These are phyloP conservation scores for Aspergillus sp. DNA, from an alignment of 2,329 filamentous ascomycete species.

Conservation along the genomic window DNA sequence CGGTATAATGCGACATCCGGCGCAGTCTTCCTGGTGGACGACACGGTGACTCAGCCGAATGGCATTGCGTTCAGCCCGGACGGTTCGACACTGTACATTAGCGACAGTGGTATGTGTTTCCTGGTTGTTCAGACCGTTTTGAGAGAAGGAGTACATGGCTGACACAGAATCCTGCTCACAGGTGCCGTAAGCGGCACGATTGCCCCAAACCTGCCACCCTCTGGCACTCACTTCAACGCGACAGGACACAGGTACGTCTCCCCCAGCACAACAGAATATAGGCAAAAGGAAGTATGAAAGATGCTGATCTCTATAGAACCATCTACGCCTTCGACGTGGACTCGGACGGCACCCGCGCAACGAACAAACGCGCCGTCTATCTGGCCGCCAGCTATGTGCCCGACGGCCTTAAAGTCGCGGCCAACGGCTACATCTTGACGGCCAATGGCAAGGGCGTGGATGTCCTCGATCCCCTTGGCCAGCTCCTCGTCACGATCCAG, in stretches of 20 bases:
- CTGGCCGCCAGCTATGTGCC: conserved; percentile 32
- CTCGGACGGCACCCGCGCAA: conserved; percentile 26
- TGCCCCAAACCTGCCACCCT: conserved; percentile 15
- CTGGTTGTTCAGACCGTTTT: too few relatives aligned
- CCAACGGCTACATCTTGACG: conserved; percentile 35
- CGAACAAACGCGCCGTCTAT: conserved; percentile 35
- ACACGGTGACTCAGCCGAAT: conserved; percentile 37
- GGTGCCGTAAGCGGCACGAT: conserved; percentile 15
- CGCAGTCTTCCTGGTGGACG: conserved; percentile 34
- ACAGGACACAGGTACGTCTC: conserved; percentile 14
- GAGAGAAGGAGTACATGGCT: too few relatives aligned
- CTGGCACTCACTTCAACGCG: conserved; percentile 22
- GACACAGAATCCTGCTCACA: not conserved
- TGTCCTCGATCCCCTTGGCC: conserved; percentile 31
- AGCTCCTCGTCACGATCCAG: conserved; percentile 33
- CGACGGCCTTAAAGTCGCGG: conserved; percentile 37
- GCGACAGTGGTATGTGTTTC: conserved; percentile 28
- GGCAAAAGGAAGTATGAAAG: too few relatives aligned
- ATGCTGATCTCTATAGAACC: conserved; percentile 11
- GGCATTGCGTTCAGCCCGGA: conserved; percentile 41
- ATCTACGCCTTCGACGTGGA: conserved; percentile 36
- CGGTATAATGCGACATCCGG: conserved; percentile 37
- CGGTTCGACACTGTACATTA: conserved; percentile 38
- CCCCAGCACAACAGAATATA: not conserved
- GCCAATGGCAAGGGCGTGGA: conserved; percentile 35